A percentile compares a stretch with the other conserved stretches of the same genome.
phyloP scores from a whole-genome alignment of 2,329 filamentous ascomycete species.

The Talaromyces sp. region DNA sequence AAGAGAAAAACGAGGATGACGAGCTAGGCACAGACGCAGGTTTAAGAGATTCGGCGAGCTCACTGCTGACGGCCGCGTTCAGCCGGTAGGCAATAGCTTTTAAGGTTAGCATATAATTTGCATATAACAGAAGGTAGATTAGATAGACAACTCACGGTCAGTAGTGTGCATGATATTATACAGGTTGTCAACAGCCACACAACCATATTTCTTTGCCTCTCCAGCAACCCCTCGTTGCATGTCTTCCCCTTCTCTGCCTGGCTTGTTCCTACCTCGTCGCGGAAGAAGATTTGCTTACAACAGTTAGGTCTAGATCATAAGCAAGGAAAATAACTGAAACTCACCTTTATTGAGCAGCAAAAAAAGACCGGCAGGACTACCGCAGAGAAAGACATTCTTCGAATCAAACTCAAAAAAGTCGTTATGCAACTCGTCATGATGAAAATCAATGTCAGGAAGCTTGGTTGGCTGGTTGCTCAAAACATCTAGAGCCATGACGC shows the following conservation, averaged over 20 bases:
- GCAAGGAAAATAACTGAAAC: not conserved
- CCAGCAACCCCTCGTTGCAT: constrained; percentile 61
- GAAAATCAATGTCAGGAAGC: constrained; percentile 47
- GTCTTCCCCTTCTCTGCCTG: constrained; percentile 64
- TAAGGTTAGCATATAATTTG: constrained; percentile 20
- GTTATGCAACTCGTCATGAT: constrained; percentile 35
- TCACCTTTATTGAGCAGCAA: constrained; percentile 68
- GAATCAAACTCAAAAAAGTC: constrained; percentile 86
- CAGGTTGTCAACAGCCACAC: constrained; percentile 88
- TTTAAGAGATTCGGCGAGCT: constrained; percentile 71
- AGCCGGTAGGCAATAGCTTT: constrained; percentile 83
- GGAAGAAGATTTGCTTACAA: constrained; percentile 60
- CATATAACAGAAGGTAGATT: constrained; percentile 45
- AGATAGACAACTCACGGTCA: constrained; percentile 42
- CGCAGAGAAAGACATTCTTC: constrained; percentile 79
- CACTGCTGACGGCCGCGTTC: constrained; percentile 80
- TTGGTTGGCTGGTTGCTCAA: constrained; percentile 80
- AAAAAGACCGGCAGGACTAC: constrained; percentile 90
- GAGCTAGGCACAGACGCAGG: constrained; percentile 73
- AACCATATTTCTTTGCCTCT: constrained; percentile 76
- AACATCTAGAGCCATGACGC: constrained; percentile 89
- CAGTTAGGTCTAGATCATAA: constrained; percentile 2
- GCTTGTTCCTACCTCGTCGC: constrained; percentile 68
- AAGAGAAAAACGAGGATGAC: constrained; percentile 59
- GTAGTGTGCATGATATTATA: constrained; percentile 84